Evolutionary conservation across 2,329 filamentous ascomycete species (phyloP).

Genomic region (Phaeosphaeria sp.): DNA sequence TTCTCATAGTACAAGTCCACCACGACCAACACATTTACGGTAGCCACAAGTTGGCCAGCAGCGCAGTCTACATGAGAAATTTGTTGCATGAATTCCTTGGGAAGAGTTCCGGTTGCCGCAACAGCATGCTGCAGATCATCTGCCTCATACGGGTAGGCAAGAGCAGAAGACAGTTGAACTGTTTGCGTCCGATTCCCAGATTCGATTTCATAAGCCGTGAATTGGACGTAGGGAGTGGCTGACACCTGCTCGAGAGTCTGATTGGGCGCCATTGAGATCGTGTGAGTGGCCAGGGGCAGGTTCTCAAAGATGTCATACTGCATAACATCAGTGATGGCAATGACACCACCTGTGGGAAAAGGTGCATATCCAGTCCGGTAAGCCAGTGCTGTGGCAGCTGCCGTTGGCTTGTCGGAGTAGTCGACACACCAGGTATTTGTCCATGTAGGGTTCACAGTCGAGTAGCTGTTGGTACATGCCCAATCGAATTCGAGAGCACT

Average conservation of each 20-base stretch:
- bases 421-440: conserved; percentile 28
- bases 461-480: conserved; percentile 27
- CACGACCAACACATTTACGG: conserved; percentile 52
- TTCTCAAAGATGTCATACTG: conserved; percentile 21
- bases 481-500: conserved; percentile 29
- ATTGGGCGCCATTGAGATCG: conserved; percentile 31
- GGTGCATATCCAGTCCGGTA: conserved; percentile 30
- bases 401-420: conserved; percentile 40
- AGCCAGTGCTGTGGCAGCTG: conserved; percentile 38
- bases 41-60: conserved; percentile 47
- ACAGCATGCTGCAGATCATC: conserved; percentile 35
- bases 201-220: conserved; percentile 53
- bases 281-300: conserved; percentile 28
- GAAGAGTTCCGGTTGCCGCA: conserved; percentile 40
- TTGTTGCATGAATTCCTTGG: conserved; percentile 46
- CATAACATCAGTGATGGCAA: conserved; percentile 20
- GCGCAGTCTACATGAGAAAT: conserved; percentile 41
- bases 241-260: conserved; percentile 34
- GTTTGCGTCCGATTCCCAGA: conserved; percentile 41
- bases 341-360: conserved; percentile 29
- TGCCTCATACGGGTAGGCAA: conserved; percentile 47
- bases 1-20: conserved; percentile 48
- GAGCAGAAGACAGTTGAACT: conserved; percentile 43
- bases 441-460: conserved; percentile 29
- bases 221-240: conserved; percentile 52